Conservation (phyloP, 129 eudicot genomes). For the Logfia minima region DNA sequence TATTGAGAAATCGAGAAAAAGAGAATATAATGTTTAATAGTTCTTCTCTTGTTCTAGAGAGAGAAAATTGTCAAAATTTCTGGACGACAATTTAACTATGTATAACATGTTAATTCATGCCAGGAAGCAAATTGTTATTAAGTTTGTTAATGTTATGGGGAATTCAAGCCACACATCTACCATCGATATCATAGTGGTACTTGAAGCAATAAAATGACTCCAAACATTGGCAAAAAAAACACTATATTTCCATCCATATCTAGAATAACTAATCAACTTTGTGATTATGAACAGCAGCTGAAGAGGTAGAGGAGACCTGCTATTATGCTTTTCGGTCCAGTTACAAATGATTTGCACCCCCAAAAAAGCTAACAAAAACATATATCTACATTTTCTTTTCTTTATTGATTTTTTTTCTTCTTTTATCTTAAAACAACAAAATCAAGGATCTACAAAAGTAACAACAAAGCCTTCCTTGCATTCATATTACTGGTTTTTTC, state of each 20-base stretch:
- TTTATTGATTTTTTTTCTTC: not conserved
- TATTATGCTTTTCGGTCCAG: slow-evolving; percentile 28
- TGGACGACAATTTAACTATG: too few relatives aligned
- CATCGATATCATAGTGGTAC: not conserved
- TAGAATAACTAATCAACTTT: slow-evolving; percentile 6
- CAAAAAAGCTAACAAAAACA: not conserved
- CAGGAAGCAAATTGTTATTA: not conserved
- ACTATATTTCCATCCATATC: not conserved
- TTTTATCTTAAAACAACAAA: slow-evolving; percentile 8
- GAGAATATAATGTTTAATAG: too few relatives aligned
- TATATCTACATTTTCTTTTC: slow-evolving; percentile 40
- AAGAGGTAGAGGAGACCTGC: slow-evolving; percentile 13
- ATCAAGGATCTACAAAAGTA: slow-evolving; percentile 19
- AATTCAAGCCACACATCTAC: too few relatives aligned
- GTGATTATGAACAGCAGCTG: slow-evolving; percentile 10
- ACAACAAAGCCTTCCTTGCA: not conserved
- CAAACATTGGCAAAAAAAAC: not conserved
- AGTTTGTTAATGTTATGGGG: not conserved
- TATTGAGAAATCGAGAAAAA: too few relatives aligned
- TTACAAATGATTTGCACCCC: slow-evolving; percentile 33
- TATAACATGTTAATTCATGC: too few relatives aligned
- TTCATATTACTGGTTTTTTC: slow-evolving; percentile 22
- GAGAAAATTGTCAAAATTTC: too few relatives aligned
- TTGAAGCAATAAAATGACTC: not conserved
- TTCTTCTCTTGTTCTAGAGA: too few relatives aligned